Base-by-base conservation (phyloP, 1,139 yeast species). In the Blastobotrys illinoisensis region DNA sequence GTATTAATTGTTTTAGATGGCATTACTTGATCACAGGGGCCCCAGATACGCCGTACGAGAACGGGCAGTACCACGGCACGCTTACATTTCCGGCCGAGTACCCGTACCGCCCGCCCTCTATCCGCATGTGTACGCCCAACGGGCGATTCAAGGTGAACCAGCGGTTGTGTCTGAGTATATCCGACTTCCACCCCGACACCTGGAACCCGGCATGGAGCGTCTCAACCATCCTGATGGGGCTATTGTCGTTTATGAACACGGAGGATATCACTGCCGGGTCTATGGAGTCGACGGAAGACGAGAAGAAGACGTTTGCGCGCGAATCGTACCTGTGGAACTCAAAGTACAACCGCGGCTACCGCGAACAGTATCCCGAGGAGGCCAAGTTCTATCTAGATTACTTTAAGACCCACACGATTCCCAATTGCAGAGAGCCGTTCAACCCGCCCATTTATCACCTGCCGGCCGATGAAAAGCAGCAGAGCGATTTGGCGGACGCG, bases 131-230 rank as follows among this genome's bases (percentile, higher is more conserved):
- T 52, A 91, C 97, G 0, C 97, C 97, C 2, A 86, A 82, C 59
- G 88, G 89, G 2, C 76, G 95, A 47, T 88, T 91, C 68, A 80
- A 83, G 58, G 80, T 89, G 53, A 86, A 87, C 66, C 81, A 88
- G 6, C 75, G 96, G 49, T 77, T 91, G 49, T 91, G 98, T 72
- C 74, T 91, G 52, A 83, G 90, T 46, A 90, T 91, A 84, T 85
- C 93, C 64, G 97, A 91, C 68, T 90, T 82, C 70, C 98, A 91
- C 64, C 97, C 97, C 11, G 93, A 88, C 69, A 75, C 87, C 1
- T 89, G 97, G 97, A 89, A 89, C 69, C 97, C 97, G 1, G 88
- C 95, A 2, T 90, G 97, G 97, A 83, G 89, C 52, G 97, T 89
- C 32, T 77, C 88, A 19, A 88, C 96, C 0, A 89, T 90, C 19